Conservation (phyloP, 768 basidiomycete genomes). For the Naganishia kalamii region DNA sequence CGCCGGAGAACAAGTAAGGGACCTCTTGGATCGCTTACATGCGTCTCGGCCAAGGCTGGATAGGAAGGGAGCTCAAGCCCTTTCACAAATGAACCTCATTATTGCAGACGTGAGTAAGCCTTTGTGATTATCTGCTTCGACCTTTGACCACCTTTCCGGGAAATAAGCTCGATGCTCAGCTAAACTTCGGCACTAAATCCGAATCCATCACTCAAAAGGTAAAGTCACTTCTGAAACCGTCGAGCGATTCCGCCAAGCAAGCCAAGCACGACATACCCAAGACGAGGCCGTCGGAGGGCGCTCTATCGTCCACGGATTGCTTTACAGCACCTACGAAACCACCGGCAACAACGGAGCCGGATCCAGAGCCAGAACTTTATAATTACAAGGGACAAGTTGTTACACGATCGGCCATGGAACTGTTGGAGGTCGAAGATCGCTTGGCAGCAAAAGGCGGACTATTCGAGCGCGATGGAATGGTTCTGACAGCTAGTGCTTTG, state of each 20-base stretch:
- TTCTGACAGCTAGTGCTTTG: constrained; percentile 25
- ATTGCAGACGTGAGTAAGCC: no score
- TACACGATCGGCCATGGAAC: constrained; percentile 24
- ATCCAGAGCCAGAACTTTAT: constrained; percentile 14
- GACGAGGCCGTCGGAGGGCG: neutral
- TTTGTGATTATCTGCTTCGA: no score
- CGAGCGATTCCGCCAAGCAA: neutral
- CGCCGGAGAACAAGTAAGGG: no score
- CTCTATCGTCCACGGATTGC: neutral
- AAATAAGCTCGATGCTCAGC: no score
- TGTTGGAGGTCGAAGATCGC: constrained; percentile 21
- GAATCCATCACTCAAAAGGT: no score
- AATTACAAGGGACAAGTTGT: constrained; percentile 24
- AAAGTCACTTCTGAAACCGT: neutral
- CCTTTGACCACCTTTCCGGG: no score
- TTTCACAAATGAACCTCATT: no score
- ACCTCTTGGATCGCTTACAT: no score
- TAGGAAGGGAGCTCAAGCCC: no score
- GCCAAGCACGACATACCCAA: neutral
- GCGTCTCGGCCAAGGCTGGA: no score
- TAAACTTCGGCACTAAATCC: no score
- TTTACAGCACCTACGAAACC: neutral
- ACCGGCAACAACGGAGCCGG: neutral
- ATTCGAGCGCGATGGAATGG: constrained; percentile 22
- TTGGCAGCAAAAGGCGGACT: constrained; percentile 17